Evolutionary conservation across 2,329 filamentous ascomycete species (phyloP), one percentile per base, ranked within the genome.

Genomic region (Colletotrichum tropicale): DNA sequence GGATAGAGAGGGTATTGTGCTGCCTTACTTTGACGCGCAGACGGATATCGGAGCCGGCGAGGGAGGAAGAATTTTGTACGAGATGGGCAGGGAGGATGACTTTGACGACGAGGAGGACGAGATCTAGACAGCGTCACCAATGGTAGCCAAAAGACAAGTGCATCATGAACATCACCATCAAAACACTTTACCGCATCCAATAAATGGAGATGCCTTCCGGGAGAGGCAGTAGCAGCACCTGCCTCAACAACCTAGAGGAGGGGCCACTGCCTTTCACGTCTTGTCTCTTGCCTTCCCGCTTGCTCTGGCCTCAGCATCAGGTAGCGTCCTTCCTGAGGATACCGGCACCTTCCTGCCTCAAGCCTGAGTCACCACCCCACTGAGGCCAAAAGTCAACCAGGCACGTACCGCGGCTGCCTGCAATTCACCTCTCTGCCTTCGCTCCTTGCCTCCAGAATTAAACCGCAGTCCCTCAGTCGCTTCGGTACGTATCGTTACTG

Each of bases 1-100:
- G 78, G 96, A 98, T 66, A 88, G 97, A 30, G 96, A 98, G 80
- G 95, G 94, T 0, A 95, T 99, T 10, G 94, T 98, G 55, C 83
- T 98, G 84, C 97, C 97, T 18, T 98, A 99, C 83, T 98, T 98
- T 85, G 97, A 99, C 87, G 97, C 97, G 28, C 97, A 99, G 89
- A 95, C 92, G 69, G 94, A 93, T 64, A 90, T 92, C 67, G 93
- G 93, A 2, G 90, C 91, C 1, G 96, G 96, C 0, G 95, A 98
- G 80, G 96, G 97, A 6, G 97, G 97, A 0, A 90, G 96, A 76
- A 99, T 99, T 78, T 82, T 99, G 81, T 99, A 99, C 83, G 96
- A 98, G 80, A 98, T 98, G 94, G 96, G 96, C 2, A 91, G 93
- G 77, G 97, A 98, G 86, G 97, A 99, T 84, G 96, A 98, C 83